A percentile compares a stretch with the other conserved stretches of the same genome.
phyloP scores from a whole-genome alignment of 306 rosid genomes.

The Prinsepia uniflora region DNA sequence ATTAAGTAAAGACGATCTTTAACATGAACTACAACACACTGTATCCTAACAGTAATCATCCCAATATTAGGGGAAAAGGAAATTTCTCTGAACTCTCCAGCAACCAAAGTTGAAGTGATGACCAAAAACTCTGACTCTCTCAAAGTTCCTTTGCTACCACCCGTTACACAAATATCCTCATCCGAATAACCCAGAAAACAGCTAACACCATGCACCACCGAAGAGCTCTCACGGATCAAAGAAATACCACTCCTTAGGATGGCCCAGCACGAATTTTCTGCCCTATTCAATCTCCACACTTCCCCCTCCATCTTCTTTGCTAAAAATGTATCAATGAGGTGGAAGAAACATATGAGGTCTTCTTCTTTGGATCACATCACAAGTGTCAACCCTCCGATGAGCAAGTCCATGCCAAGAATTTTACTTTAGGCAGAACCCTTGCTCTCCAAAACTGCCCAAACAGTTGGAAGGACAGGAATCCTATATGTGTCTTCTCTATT shows the following conservation, averaged over 20 bases:
- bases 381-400: not conserved
- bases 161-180: not conserved
- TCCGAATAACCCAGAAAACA: not conserved
- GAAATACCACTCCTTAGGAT: not conserved
- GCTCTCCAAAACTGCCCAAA: not conserved
- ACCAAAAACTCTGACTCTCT: not conserved
- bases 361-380: not conserved
- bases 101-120: not conserved
- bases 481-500: not conserved
- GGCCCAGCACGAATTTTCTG: not conserved
- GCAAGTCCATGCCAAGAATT: not conserved
- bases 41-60: not conserved
- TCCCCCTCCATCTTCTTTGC: not conserved
- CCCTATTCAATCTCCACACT: not conserved
- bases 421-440: not conserved
- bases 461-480: not conserved
- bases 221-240: not conserved
- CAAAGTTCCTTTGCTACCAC: not conserved
- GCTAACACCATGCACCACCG: not conserved
- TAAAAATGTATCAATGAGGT: not conserved
- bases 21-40: not conserved
- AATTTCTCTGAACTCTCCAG: not conserved
- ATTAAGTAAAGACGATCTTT: not conserved
- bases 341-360: not conserved
- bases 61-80: not conserved